phyloP scores from a whole-genome alignment of 352 stramenopile species.

The Phytophthora colocasiae region DNA sequence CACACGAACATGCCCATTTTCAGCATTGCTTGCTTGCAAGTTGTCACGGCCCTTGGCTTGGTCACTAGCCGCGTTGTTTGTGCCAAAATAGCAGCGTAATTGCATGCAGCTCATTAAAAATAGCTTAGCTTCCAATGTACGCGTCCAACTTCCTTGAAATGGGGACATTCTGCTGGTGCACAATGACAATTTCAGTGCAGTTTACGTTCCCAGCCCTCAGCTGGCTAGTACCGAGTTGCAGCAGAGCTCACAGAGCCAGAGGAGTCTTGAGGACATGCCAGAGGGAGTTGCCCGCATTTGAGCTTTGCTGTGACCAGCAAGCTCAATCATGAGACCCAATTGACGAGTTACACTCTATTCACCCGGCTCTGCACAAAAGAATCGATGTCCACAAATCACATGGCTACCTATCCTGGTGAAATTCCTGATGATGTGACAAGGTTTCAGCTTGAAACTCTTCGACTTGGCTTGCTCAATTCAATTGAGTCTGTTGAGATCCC shows the following conservation, averaged over 20 bases:
- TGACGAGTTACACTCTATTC: not conserved
- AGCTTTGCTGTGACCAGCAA: not conserved
- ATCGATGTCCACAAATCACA: slow-evolving; percentile 33
- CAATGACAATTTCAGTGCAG: too few species aligned
- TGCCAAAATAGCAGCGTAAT: too few species aligned
- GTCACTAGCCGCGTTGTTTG: too few species aligned
- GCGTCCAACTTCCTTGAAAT: too few species aligned
- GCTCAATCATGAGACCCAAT: slow-evolving; percentile 8
- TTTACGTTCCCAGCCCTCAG: too few species aligned
- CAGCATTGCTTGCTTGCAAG: slow-evolving; percentile 1
- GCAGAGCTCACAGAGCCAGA: not conserved
- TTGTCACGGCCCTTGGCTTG: not conserved
- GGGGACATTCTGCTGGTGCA: too few species aligned
- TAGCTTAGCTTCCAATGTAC: too few species aligned
- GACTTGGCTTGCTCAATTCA: slow-evolving; percentile 8
- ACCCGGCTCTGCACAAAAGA: slow-evolving; percentile 18
- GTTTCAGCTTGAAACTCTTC: slow-evolving; percentile 9
- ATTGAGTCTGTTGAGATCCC: not conserved
- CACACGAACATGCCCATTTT: slow-evolving; percentile 14
- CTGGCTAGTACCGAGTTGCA: not conserved
- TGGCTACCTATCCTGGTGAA: slow-evolving; percentile 32
- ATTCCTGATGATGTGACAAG: slow-evolving; percentile 36
- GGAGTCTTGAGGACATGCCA: not conserved
- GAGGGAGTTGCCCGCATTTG: slow-evolving; percentile 1
- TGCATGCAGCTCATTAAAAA: too few species aligned